Evolutionary conservation across 1,284 basidiomycete genomes (phyloP).

Genomic region (Chondrostereum purpureum): DNA sequence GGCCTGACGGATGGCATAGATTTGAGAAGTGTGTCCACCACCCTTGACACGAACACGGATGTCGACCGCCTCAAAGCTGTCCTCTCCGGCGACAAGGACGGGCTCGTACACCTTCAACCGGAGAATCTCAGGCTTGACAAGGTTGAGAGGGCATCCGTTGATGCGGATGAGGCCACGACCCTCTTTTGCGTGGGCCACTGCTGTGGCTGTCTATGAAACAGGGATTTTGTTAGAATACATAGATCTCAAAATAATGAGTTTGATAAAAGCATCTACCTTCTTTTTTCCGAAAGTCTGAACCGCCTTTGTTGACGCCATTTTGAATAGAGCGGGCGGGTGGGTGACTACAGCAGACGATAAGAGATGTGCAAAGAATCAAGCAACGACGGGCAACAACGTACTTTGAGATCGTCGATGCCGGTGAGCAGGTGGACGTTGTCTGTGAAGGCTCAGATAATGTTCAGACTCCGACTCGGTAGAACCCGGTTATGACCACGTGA

Average conservation of each 20-base stretch:
- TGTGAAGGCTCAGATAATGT: neutral
- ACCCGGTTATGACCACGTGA: neutral
- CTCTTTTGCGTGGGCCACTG: conserved; percentile 93
- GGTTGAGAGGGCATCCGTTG: conserved; percentile 94
- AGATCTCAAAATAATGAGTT: too few relatives aligned
- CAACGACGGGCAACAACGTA: conserved; percentile 10
- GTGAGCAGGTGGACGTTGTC: conserved; percentile 19
- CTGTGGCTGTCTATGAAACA: conserved; percentile 78
- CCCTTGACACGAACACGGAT: conserved; percentile 98
- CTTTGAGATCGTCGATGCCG: conserved; percentile 37
- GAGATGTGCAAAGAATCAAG: conserved; percentile 16
- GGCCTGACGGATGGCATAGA: conserved; percentile 99
- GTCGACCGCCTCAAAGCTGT: conserved; percentile 81
- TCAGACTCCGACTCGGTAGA: neutral
- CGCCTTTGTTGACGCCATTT: conserved; percentile 76
- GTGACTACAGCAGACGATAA: conserved; percentile 9
- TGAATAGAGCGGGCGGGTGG: conserved; percentile 18
- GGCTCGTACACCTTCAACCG: conserved; percentile 99
- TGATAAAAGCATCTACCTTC: conserved; percentile 57
- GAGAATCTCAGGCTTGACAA: conserved; percentile 91
- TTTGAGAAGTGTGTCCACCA: conserved; percentile 98
- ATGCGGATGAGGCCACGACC: conserved; percentile 97
- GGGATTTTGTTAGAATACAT: too few relatives aligned
- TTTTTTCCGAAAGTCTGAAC: conserved; percentile 99
- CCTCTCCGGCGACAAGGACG: conserved; percentile 84